Base-by-base conservation (phyloP, 345 rosid genomes). In the Melaleuca alternifolia region DNA sequence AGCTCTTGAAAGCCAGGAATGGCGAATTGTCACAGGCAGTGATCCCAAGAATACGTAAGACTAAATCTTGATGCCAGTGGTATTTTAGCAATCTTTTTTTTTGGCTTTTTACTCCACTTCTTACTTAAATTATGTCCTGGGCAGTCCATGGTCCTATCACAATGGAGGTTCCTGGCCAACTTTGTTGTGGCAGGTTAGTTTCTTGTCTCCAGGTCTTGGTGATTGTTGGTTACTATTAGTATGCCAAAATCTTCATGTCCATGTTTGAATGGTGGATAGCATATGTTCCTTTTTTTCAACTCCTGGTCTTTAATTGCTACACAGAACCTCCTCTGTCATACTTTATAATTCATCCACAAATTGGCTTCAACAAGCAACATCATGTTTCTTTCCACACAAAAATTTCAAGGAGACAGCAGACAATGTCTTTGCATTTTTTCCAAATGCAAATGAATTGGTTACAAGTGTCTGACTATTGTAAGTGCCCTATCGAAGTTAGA, bases 91-190 rank as follows among this genome's bases (percentile, higher is more conserved):
- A 44, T 24, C 16, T 52, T 26, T 16, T 10, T 10, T 83, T 83
- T 46, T 53, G 21, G 48, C 48, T 83, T 83, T 83, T 52, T 30
- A 33, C 44, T 51, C 85, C 59, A 56, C 52, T 54, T 37, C 15
- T 5, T 84, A 20, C 33, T 57, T 59, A 23, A 23, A 83, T 84
- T 26, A 59, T 83, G 26, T 85, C 57, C 53, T 7, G 51, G 71
- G 93, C 94, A 96, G 99, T 54, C 95, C 98, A 20, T 96, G 99
- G 99, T 95, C 99, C 81, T 96, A 97, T 88, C 98, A 96, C 92
- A 97, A 97, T 88, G 99, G 94, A 86, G 99, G 99, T 65, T 89
- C 98, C 57, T 97, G 98, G 98, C 98, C 99, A 87, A 97, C 98
- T 85, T 87, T 97, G 91, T 94, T 97, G 85, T 96, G 99, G 98